Base-by-base conservation (phyloP, 495 filamentous ascomycete species). In the Aspergillus wentii region DNA sequence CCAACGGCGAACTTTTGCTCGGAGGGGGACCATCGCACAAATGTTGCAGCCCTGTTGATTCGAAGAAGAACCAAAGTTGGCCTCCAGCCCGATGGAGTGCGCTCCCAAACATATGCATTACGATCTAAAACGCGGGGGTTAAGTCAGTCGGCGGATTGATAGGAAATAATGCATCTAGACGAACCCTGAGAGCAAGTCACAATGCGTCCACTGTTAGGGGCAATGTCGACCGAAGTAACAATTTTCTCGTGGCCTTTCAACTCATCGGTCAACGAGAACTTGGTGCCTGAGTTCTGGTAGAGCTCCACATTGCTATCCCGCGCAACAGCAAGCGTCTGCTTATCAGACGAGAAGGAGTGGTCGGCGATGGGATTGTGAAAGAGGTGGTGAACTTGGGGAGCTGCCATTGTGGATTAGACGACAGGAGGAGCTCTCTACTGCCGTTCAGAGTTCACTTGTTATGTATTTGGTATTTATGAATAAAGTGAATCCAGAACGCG, bases 391-490 rank as follows among this genome's bases (percentile, higher is more conserved):
- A 91, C 84, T 68, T 97, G 87, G 40, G 91, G 86, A 41, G 81
- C 50, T 30, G 85, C 72, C 91, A 96, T 97, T 50, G 32, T 72
- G 31, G 44, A 19, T 27, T 3, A n/a, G 41, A 55, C 62, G 86
- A 86, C 91, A 96, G 92, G 92, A 98, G 91, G 79, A 85, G 78
- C 90, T 95, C 94, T 98, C 92, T 82, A 98, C 92, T 95, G 94
- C 78, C 86, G 77, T 74, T 32, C 14, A 41, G 28, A 17, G 20
- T n/a, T n/a, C n/a, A n/a, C n/a, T 29, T 29, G 26, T 29, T 29
- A 13, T 10, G 26, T 29, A n/a, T n/a, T n/a, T n/a, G n/a, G n/a
- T n/a, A n/a, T n/a, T n/a, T n/a, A n/a, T n/a, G n/a, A n/a, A n/a
- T n/a, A n/a, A n/a, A n/a, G n/a, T n/a, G n/a, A n/a, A n/a, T n/a